Evolutionary conservation across 2,329 filamentous ascomycete genomes (phyloP).

Genomic region (Pestalotiopsis sp.): DNA sequence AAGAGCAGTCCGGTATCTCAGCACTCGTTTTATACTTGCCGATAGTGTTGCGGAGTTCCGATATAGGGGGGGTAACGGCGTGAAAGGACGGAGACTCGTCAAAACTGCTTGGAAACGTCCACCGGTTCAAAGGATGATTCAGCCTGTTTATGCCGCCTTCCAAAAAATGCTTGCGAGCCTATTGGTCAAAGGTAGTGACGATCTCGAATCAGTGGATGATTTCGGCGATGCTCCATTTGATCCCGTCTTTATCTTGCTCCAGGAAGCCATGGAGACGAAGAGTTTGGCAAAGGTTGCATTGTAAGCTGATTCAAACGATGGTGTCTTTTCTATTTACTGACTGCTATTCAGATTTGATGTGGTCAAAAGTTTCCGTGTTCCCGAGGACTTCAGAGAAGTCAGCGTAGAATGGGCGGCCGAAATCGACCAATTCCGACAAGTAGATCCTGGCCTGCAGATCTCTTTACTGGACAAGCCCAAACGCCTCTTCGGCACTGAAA

Average conservation of each 20-base stretch:
- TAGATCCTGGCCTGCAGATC: constrained; percentile 23
- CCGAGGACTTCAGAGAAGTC: constrained; percentile 18
- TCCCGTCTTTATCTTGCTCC: constrained; percentile 12
- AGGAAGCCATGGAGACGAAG: constrained; percentile 13
- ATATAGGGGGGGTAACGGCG: neutral
- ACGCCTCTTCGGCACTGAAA: constrained; percentile 15
- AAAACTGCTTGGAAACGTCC: neutral
- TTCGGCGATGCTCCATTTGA: constrained; percentile 16
- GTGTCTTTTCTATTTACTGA: constrained; percentile 6
- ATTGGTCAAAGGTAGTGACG: neutral
- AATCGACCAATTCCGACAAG: constrained; percentile 24
- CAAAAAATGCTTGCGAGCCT: neutral
- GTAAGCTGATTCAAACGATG: constrained; percentile 17
- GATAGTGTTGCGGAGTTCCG: constrained; percentile 21
- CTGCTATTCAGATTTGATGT: neutral
- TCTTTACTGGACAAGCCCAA: constrained; percentile 20
- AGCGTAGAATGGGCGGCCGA: constrained; percentile 27
- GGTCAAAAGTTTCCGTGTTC: constrained; percentile 12
- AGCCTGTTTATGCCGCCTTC: constrained; percentile 7
- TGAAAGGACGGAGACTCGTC: neutral
- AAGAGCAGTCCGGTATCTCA: constrained; percentile 19
- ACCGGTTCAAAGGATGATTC: constrained; percentile 4
- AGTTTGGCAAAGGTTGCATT: constrained; percentile 24
- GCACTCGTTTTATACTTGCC: constrained; percentile 25
- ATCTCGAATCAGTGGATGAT: constrained; percentile 8